Base-by-base conservation (phyloP, 352 stramenopile species). In the Thalassiosira hispida region DNA sequence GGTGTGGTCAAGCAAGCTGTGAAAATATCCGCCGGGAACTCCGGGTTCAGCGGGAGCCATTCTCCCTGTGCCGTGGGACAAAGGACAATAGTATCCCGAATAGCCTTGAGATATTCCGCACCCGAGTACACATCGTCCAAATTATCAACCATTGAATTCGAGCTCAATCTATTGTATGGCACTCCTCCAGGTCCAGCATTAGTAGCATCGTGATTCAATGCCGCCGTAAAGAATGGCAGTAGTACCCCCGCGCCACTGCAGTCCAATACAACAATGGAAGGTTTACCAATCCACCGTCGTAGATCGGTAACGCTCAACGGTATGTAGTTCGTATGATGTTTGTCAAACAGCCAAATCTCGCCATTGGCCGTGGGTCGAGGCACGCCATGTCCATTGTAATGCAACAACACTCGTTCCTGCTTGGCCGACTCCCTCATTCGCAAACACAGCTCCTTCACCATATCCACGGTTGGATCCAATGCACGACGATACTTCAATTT, bases 261-360 rank as follows among this genome's bases (percentile, higher is more conserved):
- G 87, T 99, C 98, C 57, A 99, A 96, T 16, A 99, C 96, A 73
- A 94, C 72, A 71, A 91, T 99, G 97, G 74, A 99, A 94, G 64
- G 97, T 90, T 70, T 98, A 89, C 65, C 93, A 95, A 81, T 95
- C 96, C 68, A 99, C 83, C 96, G 93, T 40, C 90, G 73, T 23
- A 99, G 85, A 61, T 99, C 96, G 52, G 97, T 97, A 9, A 99
- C 94, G 23, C 96, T 91, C 27, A 99, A 85, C 18, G 98, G 97
- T 65, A 99, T 99, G 87, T 99, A 99, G 89, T 99, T 97, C 33
- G 97, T 99, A 85, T 99, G 98, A 81, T 96, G 97, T 88, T 98
- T 98, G 90, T 99, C 98, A 84, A 99, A 99, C 20, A 99, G 95
- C 97, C 97, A 99, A 60, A 99, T 96, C 80, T 99, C 97, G 40